phyloP scores from a whole-genome alignment of 148 eudicot genomes.

The Persicaria maculosa region DNA sequence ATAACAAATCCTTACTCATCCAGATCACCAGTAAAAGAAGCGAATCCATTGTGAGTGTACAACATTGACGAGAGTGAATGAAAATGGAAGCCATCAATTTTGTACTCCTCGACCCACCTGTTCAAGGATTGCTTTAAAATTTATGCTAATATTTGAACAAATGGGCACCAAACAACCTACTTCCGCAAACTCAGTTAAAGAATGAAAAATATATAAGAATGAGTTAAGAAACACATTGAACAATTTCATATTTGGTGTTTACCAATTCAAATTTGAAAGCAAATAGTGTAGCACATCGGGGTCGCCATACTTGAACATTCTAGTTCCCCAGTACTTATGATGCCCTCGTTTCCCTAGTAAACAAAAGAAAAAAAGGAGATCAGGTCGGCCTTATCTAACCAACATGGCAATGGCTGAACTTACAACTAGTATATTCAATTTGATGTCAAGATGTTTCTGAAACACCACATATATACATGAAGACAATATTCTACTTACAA shows the following conservation, averaged over 20 bases:
- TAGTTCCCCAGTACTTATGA: slow-evolving; percentile 97
- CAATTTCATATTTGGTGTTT: slow-evolving; percentile 19
- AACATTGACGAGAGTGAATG: slow-evolving; percentile 96
- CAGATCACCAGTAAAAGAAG: slow-evolving; percentile 77
- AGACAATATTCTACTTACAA: background rate
- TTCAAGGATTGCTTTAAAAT: slow-evolving; percentile 22
- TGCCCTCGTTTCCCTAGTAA: slow-evolving; percentile 83
- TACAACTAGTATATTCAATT: background rate
- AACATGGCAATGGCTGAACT: background rate
- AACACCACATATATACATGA: background rate
- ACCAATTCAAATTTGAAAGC: slow-evolving; percentile 94
- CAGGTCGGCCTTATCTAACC: background rate
- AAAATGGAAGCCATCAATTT: slow-evolving; percentile 88
- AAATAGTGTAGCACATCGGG: slow-evolving; percentile 90
- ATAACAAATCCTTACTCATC: slow-evolving; percentile 67
- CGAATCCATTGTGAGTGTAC: slow-evolving; percentile 96
- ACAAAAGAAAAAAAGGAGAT: slow-evolving; percentile 14
- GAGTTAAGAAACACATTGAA: background rate
- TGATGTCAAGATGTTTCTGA: background rate
- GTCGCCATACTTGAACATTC: slow-evolving; percentile 97
- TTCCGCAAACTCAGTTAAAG: background rate
- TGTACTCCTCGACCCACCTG: slow-evolving; percentile 98
- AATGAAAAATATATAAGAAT: background rate
- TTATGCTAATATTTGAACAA: slow-evolving; percentile 9
- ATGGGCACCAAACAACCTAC: background rate